Evolutionary conservation across 108 stramenopile genomes (phyloP).

Genomic region (Halocafeteria seosinensis): DNA sequence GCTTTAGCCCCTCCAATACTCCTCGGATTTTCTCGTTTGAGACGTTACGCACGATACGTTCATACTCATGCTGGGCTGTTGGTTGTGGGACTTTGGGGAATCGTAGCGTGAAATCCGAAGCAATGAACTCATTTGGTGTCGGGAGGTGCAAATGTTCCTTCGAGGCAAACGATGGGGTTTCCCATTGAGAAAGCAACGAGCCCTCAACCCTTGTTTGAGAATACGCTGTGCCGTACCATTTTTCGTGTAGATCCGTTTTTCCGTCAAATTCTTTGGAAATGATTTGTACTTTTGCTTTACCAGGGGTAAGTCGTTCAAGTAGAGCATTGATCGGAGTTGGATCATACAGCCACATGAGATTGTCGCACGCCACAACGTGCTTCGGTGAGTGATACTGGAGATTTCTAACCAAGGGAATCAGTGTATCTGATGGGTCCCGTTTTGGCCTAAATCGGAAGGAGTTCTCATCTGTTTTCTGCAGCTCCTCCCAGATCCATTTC

Average conservation of each 20-base stretch:
- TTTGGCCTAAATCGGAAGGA: not conserved
- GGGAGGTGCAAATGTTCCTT: constrained; percentile 31
- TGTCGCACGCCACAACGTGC: not conserved
- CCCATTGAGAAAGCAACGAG: too few relatives aligned
- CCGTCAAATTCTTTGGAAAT: not conserved
- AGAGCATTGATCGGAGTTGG: not conserved
- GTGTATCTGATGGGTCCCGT: not conserved
- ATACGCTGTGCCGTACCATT: constrained; percentile 72
- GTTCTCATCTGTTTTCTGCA: not conserved
- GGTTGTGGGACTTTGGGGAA: not conserved
- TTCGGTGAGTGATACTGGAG: constrained; percentile 3
- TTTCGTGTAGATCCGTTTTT: constrained; percentile 38
- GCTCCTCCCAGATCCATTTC: constrained; percentile 6
- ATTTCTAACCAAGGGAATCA: not conserved
- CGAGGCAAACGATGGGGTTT: constrained; percentile 31
- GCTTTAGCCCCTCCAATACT: not conserved
- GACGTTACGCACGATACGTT: not conserved
- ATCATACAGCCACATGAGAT: not conserved
- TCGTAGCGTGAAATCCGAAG: constrained; percentile 16
- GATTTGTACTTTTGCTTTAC: not conserved
- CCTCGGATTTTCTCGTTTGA: not conserved
- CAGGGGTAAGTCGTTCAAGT: constrained; percentile 2
- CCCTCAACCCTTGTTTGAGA: too few relatives aligned
- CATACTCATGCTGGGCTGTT: not conserved
- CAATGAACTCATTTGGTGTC: constrained; percentile 28